A percentile compares a stretch with the other conserved stretches of the same genome.
phyloP scores from a whole-genome alignment of 2,329 filamentous ascomycete genomes.

The Piedraia hortae region DNA sequence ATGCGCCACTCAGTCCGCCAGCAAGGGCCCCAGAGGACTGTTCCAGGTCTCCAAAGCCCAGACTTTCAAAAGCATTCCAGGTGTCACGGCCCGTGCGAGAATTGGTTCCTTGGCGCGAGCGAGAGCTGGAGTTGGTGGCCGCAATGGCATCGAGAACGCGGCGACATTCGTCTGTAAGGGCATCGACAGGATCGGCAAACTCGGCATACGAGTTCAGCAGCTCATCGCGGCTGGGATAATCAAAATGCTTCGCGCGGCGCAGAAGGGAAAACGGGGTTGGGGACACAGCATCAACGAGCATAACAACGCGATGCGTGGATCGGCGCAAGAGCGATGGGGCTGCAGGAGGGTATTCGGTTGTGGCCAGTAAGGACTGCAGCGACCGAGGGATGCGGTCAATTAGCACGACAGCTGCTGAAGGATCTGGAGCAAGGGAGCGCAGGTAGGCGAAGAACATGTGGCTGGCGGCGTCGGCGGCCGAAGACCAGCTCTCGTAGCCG shows the following conservation, averaged over 20 bases:
- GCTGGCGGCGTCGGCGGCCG: conserved; percentile 81
- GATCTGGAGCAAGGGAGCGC: conserved; percentile 63
- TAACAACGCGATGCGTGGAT: conserved; percentile 65
- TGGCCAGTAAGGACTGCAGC: conserved; percentile 65
- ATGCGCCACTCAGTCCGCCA: conserved; percentile 4
- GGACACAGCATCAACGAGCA: conserved; percentile 89
- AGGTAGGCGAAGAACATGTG: conserved; percentile 97
- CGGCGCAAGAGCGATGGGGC: conserved; percentile 49
- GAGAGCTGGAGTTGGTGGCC: conserved; percentile 59
- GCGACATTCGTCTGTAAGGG: conserved; percentile 77
- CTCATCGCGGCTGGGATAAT: conserved; percentile 69
- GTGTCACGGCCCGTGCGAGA: conserved; percentile 36
- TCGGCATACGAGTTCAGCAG: conserved; percentile 67
- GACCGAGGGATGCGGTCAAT: conserved; percentile 75
- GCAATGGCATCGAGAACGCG: conserved; percentile 76
- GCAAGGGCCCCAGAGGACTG: conserved; percentile 5
- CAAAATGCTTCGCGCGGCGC: conserved; percentile 75
- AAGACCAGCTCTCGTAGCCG: conserved; percentile 70
- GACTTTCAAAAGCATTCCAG: conserved; percentile 89
- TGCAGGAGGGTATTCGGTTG: conserved; percentile 81
- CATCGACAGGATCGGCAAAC: conserved; percentile 66
- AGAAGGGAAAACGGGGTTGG: conserved; percentile 80
- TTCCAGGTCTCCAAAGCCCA: conserved; percentile 60
- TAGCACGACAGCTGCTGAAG: conserved; percentile 36
- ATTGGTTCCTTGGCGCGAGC: conserved; percentile 24